A percentile compares a stretch with the other conserved stretches of the same genome.
phyloP scores from a whole-genome alignment of 1,139 yeast species.

The Taphrina communis region DNA sequence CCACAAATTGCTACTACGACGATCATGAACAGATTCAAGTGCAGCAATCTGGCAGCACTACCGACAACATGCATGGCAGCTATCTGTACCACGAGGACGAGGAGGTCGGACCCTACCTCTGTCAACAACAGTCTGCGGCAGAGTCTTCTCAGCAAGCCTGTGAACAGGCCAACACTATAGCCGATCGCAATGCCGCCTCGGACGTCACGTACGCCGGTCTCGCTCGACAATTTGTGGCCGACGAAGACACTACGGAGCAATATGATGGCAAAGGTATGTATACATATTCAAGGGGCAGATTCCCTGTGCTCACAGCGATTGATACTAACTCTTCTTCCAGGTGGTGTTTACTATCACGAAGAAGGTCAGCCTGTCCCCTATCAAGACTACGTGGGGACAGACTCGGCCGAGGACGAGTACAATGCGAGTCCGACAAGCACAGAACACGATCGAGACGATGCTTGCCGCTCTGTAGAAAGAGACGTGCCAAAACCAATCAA shows the following conservation, averaged over 20 bases:
- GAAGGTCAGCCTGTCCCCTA: not conserved
- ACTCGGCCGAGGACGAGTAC: not conserved
- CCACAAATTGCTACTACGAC: constrained; percentile 19
- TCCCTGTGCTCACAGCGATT: not conserved
- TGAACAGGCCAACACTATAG: not conserved
- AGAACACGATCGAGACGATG: not conserved
- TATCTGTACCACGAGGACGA: constrained; percentile 3
- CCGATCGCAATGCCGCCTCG: not conserved
- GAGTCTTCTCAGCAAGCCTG: not conserved
- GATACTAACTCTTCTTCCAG: not conserved
- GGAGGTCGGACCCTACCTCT: not conserved
- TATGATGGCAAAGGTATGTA: constrained; percentile 10
- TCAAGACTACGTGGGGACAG: constrained; percentile 1
- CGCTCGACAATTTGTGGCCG: constrained; percentile 3
- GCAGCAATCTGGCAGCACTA: constrained; percentile 10
- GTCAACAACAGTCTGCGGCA: not conserved
- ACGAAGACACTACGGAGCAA: not conserved
- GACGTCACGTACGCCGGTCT: not conserved
- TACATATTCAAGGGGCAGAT: not conserved
- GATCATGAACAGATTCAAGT: constrained; percentile 5
- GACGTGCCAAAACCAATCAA: constrained; percentile 11
- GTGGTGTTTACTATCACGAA: not conserved
- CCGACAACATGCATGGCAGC: constrained; percentile 13
- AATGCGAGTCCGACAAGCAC: constrained; percentile 11
- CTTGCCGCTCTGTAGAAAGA: constrained; percentile 1